Conservation (phyloP, 169 alveolate species). For the Plasmodium coatneyi region DNA sequence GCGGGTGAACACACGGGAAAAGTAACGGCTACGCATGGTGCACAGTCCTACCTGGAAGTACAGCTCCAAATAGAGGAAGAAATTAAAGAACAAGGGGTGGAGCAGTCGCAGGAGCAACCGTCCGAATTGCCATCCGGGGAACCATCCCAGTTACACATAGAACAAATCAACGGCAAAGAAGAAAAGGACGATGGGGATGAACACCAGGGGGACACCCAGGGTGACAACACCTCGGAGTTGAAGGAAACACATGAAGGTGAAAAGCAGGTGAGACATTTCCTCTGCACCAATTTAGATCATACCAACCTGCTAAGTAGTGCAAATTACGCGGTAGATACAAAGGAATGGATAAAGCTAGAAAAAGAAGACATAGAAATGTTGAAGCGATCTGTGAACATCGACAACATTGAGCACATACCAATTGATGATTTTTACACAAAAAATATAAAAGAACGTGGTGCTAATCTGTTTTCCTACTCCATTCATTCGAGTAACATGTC, state of each 20-base stretch:
- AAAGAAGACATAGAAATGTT: slow-evolving; percentile 41
- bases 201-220: neutral
- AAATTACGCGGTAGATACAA: neutral
- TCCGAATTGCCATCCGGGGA: neutral
- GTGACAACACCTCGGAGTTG: neutral
- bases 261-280: neutral
- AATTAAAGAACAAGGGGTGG: neutral
- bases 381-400: slow-evolving; percentile 32
- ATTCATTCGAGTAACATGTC: slow-evolving; percentile 30
- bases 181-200: neutral
- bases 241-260: neutral
- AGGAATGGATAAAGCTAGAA: slow-evolving; percentile 18
- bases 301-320: neutral
- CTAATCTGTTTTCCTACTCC: slow-evolving; percentile 19
- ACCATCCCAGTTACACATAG: neutral
- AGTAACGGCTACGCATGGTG: neutral
- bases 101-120: neutral
- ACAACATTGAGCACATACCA: slow-evolving; percentile 25
- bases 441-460: slow-evolving; percentile 9
- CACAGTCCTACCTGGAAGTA: neutral
- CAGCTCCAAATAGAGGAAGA: neutral
- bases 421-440: slow-evolving; percentile 43
- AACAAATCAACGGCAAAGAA: neutral
- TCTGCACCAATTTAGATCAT: neutral
- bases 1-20: neutral